Conservation (phyloP, 352 stramenopile species). For the Phytophthora tubulina region DNA sequence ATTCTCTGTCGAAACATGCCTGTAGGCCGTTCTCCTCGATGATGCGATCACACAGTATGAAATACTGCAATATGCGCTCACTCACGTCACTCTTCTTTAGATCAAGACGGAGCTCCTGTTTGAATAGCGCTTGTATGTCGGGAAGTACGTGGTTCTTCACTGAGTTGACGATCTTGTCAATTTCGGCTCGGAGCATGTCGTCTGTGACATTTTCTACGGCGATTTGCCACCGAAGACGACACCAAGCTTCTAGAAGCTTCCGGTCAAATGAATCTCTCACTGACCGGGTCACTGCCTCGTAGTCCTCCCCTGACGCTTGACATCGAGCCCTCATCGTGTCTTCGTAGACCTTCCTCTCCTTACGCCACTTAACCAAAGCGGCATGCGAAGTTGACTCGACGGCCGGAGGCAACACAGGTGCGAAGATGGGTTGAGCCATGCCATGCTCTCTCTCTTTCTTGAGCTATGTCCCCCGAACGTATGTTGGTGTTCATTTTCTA, state of each 20-base stretch:
- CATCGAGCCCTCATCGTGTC: neutral
- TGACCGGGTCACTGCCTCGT: neutral
- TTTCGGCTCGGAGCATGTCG: neutral
- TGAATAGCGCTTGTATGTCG: slow-evolving; percentile 28
- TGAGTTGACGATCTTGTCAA: slow-evolving; percentile 8
- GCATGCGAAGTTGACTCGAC: slow-evolving; percentile 9
- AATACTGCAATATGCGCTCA: slow-evolving; percentile 20
- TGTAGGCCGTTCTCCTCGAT: slow-evolving; percentile 20
- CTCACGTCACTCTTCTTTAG: slow-evolving; percentile 21
- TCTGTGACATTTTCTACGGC: neutral
- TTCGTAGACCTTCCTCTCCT: neutral
- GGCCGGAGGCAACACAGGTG: slow-evolving; percentile 1
- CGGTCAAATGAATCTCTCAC: neutral
- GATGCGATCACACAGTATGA: slow-evolving; percentile 17
- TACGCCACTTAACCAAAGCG: slow-evolving; percentile 11
- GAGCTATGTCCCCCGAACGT: neutral
- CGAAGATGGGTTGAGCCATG: slow-evolving; percentile 10
- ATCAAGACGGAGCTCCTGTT: slow-evolving; percentile 19
- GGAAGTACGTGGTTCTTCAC: slow-evolving; percentile 19
- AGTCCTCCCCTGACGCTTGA: neutral
- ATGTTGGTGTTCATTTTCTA: too few species aligned
- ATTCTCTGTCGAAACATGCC: slow-evolving; percentile 10
- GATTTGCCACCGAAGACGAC: neutral
- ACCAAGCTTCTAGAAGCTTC: neutral
- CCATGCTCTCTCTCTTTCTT: slow-evolving; percentile 5